Conservation (phyloP, 805 yeast genomes). For the Saturnispora serradocipensis region DNA sequence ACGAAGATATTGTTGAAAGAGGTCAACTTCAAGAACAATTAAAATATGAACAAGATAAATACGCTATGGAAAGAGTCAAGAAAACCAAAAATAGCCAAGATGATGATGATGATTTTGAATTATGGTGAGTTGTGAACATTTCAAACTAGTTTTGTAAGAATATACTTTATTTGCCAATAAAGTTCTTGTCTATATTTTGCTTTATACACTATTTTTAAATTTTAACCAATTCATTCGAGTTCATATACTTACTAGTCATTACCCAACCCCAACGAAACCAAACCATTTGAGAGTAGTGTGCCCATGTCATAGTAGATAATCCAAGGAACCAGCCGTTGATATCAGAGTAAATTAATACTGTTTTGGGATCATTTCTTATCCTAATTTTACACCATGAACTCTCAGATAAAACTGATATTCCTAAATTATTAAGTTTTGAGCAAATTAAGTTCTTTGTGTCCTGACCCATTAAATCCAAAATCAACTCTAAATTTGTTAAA, state of each 20-base stretch:
- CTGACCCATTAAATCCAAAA: not conserved
- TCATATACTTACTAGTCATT: slow-evolving; percentile 63
- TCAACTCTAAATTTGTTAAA: slow-evolving; percentile 29
- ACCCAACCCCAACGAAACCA: slow-evolving; percentile 95
- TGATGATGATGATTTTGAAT: slow-evolving; percentile 25
- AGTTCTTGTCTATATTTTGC: not conserved
- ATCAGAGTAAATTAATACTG: slow-evolving; percentile 33
- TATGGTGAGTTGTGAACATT: slow-evolving; percentile 17
- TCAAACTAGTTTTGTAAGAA: not conserved
- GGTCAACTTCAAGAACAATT: slow-evolving; percentile 11
- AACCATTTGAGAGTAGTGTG: slow-evolving; percentile 84
- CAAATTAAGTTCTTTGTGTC: not conserved
- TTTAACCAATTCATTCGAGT: slow-evolving; percentile 54
- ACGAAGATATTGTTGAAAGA: slow-evolving; percentile 1
- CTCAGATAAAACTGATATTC: not conserved
- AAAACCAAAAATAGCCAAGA: slow-evolving; percentile 10
- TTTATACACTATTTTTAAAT: slow-evolving; percentile 4
- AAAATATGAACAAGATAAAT: slow-evolving; percentile 15
- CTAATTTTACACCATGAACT: not conserved
- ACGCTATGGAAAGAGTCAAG: slow-evolving; percentile 12
- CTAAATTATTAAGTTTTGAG: not conserved
- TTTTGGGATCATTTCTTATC: slow-evolving; percentile 1
- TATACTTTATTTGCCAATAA: not conserved
- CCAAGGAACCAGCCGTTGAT: slow-evolving; percentile 32
- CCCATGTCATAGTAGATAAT: slow-evolving; percentile 68